Conservation (phyloP, 176 grass and related monocot species). For the Cymbopogon citratus region DNA sequence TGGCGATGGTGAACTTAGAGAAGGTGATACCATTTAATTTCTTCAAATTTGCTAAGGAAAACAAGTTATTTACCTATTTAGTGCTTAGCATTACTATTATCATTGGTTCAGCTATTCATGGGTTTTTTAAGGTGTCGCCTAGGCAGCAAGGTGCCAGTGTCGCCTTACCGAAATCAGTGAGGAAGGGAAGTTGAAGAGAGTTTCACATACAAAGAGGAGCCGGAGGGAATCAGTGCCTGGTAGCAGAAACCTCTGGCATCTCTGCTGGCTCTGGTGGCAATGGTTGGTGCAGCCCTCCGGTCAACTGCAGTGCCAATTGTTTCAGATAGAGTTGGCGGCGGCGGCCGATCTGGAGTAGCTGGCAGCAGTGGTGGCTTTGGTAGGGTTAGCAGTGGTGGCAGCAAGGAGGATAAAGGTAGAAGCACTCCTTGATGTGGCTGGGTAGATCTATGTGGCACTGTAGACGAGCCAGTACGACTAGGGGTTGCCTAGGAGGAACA, state of each 20-base stretch:
- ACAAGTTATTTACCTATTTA: neutral
- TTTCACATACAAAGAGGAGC: neutral
- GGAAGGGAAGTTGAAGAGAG: neutral
- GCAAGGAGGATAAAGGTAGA: neutral
- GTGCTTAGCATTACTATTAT: neutral
- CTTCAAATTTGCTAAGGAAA: neutral
- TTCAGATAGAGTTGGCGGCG: neutral
- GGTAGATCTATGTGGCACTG: neutral
- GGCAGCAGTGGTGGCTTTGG: neutral
- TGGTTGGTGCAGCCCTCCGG: neutral
- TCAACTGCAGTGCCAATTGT: neutral
- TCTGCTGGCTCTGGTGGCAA: neutral
- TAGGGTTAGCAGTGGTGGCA: neutral
- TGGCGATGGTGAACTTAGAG: slow-evolving; percentile 41
- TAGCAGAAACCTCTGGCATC: neutral
- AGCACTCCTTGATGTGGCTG: neutral
- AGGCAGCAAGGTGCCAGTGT: neutral
- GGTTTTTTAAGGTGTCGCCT: neutral
- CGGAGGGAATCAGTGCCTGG: neutral
- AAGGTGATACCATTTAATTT: slow-evolving; percentile 38
- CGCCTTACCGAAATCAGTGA: neutral
- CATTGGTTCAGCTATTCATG: neutral
- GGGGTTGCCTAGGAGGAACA: neutral
- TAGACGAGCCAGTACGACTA: neutral
- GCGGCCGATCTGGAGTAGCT: neutral